These are phyloP conservation scores for Orbilia oligospora DNA, from an alignment of 2,329 filamentous ascomycete species.

Conservation along the genomic window DNA sequence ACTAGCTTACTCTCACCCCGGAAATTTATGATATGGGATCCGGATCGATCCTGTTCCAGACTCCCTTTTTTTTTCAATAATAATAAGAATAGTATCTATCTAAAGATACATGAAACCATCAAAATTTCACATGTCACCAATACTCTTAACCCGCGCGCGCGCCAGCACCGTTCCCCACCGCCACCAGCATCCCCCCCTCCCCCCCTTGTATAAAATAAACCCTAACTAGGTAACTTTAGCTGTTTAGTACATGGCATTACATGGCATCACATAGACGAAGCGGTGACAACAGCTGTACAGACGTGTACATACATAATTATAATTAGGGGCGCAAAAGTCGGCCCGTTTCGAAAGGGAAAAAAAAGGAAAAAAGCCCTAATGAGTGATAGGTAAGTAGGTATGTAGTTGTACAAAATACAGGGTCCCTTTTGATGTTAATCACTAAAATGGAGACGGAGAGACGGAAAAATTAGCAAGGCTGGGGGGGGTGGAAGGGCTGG, in stretches of 20 bases:
- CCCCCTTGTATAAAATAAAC: background rate
- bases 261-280: constrained; percentile 30
- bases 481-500: background rate
- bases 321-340: background rate
- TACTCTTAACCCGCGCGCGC: background rate
- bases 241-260: constrained; percentile 29
- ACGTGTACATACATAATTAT: constrained; percentile 35
- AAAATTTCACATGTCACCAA: constrained; percentile 21
- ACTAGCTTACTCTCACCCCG: no score
- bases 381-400: background rate
- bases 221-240: background rate
- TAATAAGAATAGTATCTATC: no score
- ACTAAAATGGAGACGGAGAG: background rate
- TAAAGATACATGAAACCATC: background rate
- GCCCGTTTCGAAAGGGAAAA: background rate
- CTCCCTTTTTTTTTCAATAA: background rate
- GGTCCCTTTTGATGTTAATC: no score
- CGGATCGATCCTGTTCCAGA: constrained; percentile 15
- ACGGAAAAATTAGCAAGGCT: constrained; percentile 5
- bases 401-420: background rate
- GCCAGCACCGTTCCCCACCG: no score
- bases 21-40: no score
- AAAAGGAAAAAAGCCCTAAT: background rate
- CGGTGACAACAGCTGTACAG: constrained; percentile 28
- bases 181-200: background rate